phyloP scores from a whole-genome alignment of 306 rosid species.

The Vicia faba region DNA sequence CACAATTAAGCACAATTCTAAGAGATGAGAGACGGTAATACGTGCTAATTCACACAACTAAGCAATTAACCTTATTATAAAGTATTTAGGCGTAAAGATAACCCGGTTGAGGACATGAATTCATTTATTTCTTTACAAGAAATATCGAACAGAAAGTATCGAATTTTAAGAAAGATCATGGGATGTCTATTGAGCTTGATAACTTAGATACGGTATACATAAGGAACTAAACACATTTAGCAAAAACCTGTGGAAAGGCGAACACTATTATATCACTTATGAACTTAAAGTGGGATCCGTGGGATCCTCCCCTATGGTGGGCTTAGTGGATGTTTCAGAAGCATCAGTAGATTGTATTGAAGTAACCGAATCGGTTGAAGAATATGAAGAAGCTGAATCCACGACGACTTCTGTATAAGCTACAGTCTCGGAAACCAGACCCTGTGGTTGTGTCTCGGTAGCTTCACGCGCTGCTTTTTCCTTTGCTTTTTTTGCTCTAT shows the following conservation, averaged over 20 bases:
- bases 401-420: conserved; percentile 26
- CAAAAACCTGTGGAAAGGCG: conserved; percentile 2
- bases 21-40: too few species aligned
- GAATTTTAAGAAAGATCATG: too few species aligned
- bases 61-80: too few species aligned
- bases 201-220: conserved; percentile 15
- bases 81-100: too few species aligned
- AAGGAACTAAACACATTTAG: conserved; percentile 13
- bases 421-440: conserved; percentile 42
- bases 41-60: too few species aligned
- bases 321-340: conserved; percentile 28
- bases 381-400: conserved; percentile 17
- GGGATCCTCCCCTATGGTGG: conserved; percentile 6
- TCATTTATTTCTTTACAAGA: conserved; percentile 11
- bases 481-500: conserved; percentile 79
- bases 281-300: conserved; percentile 26
- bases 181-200: conserved; percentile 23
- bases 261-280: conserved; percentile 32
- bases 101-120: background rate
- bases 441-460: conserved; percentile 49
- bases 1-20: too few species aligned
- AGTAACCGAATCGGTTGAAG: conserved; percentile 29
- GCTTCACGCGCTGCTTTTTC: conserved; percentile 87
- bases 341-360: conserved; percentile 36
- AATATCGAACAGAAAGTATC: conserved; percentile 13